Evolutionary conservation across 2,329 filamentous ascomycete species (phyloP), one percentile per base, ranked within the genome.

Genomic region (Amauroascus niger): DNA sequence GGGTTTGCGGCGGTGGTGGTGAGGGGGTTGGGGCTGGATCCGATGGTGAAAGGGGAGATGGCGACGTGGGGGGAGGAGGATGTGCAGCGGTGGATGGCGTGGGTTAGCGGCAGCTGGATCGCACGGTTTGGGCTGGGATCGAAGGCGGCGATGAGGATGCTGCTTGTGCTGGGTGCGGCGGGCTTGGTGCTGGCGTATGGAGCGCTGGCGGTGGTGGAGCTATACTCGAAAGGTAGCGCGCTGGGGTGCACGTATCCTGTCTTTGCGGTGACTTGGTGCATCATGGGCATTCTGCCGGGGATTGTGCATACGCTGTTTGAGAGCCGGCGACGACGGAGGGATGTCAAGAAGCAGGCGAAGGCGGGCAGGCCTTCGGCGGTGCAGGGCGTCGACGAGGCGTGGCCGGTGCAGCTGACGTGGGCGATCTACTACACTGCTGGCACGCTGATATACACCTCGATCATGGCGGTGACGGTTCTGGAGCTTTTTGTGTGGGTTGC

Each of bases 391-490:
- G 61, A 63, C 13, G 59, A 64, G 54, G 58, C 58, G 8, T 67
- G 62, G 63, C 57, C 62, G 2, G 61, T 65, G 9, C 65, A 67
- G 48, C 56, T 69, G 43, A 44, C 58, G 1, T 68, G 66, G 65
- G 63, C 60, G 6, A 45, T 68, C 6, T 68, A 67, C 52, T 67
- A 67, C 49, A 64, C 62, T 32, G 63, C 62, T 2, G 67, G 67
- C 3, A 67, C 63, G 18, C 53, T 69, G 43, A 49, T 68, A 6
- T 68, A 60, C 35, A 66, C 61, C 3, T 63, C 61, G 45, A 67
- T 69, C 33, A 68, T 67, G 65, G 60, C 64, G 3, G 65, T 69
- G 3, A 64, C 64, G 2, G 64, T 67, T 14, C 46, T 62, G 6
- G 66, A 68, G 55, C 55, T 68, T 6, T 57, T 64, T 2, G 56